Conservation (phyloP, 2,329 filamentous ascomycete genomes). For the Ilyonectria sp. region DNA sequence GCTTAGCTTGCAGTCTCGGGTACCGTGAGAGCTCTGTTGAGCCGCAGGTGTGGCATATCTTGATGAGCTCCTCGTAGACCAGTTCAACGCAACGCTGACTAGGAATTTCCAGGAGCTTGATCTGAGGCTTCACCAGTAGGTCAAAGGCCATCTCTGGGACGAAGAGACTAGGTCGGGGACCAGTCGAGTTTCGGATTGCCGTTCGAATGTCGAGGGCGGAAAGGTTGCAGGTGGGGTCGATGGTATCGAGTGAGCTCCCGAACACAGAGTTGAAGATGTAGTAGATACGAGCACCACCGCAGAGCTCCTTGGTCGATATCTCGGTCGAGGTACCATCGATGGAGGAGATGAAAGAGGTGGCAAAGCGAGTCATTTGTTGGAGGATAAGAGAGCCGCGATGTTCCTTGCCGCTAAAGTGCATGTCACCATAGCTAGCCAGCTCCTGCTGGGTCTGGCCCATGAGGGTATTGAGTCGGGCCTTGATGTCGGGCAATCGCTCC, state of each 20-base stretch:
- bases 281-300: constrained; percentile 94
- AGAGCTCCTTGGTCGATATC: constrained; percentile 98
- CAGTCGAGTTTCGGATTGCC: constrained; percentile 97
- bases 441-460: constrained; percentile 99
- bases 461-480: constrained; percentile 94
- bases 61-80: constrained; percentile 98
- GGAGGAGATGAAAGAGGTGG: constrained; percentile 96
- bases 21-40: constrained; percentile 94
- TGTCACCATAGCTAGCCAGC: constrained; percentile 96
- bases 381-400: constrained; percentile 95
- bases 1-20: constrained; percentile 92
- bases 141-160: constrained; percentile 99
- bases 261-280: constrained; percentile 99
- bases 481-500: constrained; percentile 96
- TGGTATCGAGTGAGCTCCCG: constrained; percentile 94
- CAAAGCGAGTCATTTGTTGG: constrained; percentile 98
- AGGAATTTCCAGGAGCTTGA: constrained; percentile 94
- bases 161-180: constrained; percentile 94
- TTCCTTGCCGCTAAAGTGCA: constrained; percentile 97
- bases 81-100: constrained; percentile 97
- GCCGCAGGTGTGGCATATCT: constrained; percentile 98
- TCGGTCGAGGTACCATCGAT: constrained; percentile 99
- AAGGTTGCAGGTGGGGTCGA: constrained; percentile 95
- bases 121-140: constrained; percentile 96
- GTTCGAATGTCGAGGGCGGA: constrained; percentile 96